phyloP scores from a whole-genome alignment of 306 rosid species.

The Leucaena leucocephala region DNA sequence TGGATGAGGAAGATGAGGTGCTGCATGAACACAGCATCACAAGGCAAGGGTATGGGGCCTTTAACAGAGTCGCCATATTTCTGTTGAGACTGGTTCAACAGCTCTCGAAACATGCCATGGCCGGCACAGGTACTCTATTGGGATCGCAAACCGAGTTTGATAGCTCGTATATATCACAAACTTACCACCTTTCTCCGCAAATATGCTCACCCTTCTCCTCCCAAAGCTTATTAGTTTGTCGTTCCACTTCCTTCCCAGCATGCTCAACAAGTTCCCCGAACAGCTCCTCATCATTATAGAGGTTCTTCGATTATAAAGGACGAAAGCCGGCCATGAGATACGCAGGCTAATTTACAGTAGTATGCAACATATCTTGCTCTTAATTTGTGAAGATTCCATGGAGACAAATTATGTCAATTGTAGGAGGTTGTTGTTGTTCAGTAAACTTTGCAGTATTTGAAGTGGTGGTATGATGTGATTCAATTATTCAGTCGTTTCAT shows the following conservation, averaged over 20 bases:
- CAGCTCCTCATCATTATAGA: not conserved
- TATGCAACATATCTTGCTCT: not conserved
- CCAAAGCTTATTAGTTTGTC: not conserved
- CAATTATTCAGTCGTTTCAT: no score
- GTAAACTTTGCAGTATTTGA: no score
- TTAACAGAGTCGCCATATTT: conserved; percentile 38
- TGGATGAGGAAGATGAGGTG: conserved; percentile 37
- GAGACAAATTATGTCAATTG: not conserved
- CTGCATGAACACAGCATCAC: conserved; percentile 45
- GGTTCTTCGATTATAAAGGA: not conserved
- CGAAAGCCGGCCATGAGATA: not conserved
- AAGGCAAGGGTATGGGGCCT: conserved; percentile 44
- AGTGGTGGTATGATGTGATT: no score
- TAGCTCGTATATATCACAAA: conserved; percentile 41
- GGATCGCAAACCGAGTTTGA: conserved; percentile 30
- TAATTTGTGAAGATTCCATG: not conserved
- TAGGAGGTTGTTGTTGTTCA: not conserved
- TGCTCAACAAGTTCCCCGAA: not conserved
- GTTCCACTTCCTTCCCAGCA: not conserved
- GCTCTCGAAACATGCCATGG: conserved; percentile 29
- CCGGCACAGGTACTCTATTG: conserved; percentile 24
- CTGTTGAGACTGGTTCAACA: conserved; percentile 38
- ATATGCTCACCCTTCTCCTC: not conserved
- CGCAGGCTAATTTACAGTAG: not conserved
- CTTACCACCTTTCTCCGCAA: conserved; percentile 19